Evolutionary conservation across 2,329 filamentous ascomycete species (phyloP).

Genomic region (Phoma sp.): DNA sequence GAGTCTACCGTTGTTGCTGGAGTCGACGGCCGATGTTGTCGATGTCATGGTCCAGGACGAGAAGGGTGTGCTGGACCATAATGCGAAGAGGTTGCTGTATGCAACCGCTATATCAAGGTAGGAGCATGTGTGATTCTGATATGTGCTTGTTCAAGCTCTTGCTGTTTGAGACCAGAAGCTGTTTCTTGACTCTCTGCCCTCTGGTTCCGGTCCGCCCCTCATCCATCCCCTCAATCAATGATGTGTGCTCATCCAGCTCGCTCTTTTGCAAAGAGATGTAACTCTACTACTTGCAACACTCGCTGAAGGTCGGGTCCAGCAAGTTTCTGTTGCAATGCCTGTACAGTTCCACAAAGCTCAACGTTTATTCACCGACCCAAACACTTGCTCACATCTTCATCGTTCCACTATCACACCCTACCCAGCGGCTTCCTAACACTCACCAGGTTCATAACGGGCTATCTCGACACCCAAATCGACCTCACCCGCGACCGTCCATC

Average conservation of each 20-base stretch:
- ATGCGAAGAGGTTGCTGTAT: conserved; percentile 72
- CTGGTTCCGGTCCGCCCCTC: no score
- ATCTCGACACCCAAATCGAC: conserved; percentile 67
- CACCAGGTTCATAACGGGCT: conserved; percentile 76
- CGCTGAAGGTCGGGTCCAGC: background rate
- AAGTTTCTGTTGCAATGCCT: background rate
- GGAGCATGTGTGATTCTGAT: background rate
- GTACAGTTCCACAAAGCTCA: background rate
- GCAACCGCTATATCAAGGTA: conserved; percentile 76
- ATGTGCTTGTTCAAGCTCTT: background rate
- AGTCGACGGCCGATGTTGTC: conserved; percentile 76
- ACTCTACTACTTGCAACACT: no score
- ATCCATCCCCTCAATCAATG: no score
- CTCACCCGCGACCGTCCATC: conserved; percentile 37
- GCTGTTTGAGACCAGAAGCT: no score
- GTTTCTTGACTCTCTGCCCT: no score
- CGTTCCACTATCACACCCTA: background rate
- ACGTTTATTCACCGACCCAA: no score
- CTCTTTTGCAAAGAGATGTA: background rate
- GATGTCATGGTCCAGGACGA: conserved; percentile 72
- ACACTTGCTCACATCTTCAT: background rate
- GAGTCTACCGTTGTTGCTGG: conserved; percentile 74
- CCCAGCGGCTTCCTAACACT: background rate
- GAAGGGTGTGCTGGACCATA: conserved; percentile 53
- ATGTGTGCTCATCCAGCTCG: background rate